Percentiles rank a stretch among this genome's conserved stretches.
Evolutionary conservation across 192 early-diverging fungal genomes (phyloP).

Genomic region (Pilaira anomala): DNA sequence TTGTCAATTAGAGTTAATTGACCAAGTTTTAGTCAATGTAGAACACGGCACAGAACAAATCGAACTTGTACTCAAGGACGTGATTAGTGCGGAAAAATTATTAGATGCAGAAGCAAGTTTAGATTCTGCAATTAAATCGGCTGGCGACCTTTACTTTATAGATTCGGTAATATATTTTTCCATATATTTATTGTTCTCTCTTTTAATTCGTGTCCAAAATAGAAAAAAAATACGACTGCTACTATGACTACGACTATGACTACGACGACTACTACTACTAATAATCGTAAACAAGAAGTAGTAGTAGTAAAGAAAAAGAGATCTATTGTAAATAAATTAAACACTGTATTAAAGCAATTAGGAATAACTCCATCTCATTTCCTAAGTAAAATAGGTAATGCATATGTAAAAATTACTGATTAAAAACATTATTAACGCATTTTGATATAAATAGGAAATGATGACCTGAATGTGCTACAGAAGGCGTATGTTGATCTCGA

Average conservation of each 20-base stretch:
- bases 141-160: slow-evolving; percentile 15
- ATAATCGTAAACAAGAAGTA: not conserved
- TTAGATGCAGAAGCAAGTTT: slow-evolving; percentile 32
- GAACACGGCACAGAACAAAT: slow-evolving; percentile 28
- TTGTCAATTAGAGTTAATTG: slow-evolving; percentile 30
- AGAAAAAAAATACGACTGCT: no score
- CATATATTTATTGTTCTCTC: not conserved
- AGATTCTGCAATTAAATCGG: slow-evolving; percentile 32
- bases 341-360: no score
- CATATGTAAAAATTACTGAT: not conserved
- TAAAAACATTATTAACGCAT: not conserved
- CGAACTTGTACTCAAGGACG: slow-evolving; percentile 28
- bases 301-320: not conserved
- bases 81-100: slow-evolving; percentile 16
- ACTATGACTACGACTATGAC: no score
- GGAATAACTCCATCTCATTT: no score
- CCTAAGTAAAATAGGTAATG: no score
- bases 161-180: not conserved
- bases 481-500: slow-evolving; percentile 20
- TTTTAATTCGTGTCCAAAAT: not conserved
- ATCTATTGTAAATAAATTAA: not conserved
- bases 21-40: slow-evolving; percentile 27
- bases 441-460: not conserved
- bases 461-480: slow-evolving; percentile 22
- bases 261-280: no score